phyloP scores from a whole-genome alignment of 108 stramenopile genomes.

The Fistulifera pelliculosa region DNA sequence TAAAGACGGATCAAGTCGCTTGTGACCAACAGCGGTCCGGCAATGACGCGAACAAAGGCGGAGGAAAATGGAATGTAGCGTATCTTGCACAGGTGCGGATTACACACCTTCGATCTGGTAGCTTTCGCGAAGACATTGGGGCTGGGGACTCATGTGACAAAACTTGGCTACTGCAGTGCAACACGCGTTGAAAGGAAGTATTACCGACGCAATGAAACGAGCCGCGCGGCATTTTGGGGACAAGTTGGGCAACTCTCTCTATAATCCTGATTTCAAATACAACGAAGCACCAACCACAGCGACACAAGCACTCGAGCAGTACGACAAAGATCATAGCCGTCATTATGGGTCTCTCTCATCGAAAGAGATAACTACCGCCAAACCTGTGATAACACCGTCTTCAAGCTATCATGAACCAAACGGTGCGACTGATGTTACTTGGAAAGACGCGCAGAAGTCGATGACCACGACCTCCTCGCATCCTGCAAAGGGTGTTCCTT shows the following conservation, averaged over 20 bases:
- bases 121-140: constrained; percentile 74
- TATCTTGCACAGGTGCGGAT: constrained; percentile 66
- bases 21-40: constrained; percentile 29
- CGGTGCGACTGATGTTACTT: no score
- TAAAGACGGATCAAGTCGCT: constrained; percentile 32
- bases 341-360: background rate
- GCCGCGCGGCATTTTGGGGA: constrained; percentile 80
- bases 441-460: no score
- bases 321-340: constrained; percentile 40
- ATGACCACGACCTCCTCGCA: no score
- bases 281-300: constrained; percentile 59
- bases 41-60: constrained; percentile 24
- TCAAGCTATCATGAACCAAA: no score
- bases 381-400: no score
- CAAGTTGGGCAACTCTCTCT: constrained; percentile 67
- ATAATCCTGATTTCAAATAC: constrained; percentile 46
- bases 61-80: constrained; percentile 39
- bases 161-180: constrained; percentile 51
- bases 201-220: constrained; percentile 82
- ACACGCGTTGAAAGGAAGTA: constrained; percentile 66
- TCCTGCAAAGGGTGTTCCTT: no score
- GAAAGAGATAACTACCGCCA: no score
- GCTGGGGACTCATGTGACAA: constrained; percentile 70
- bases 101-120: constrained; percentile 46
- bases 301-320: constrained; percentile 54